Base-by-base conservation (phyloP, 768 basidiomycete genomes). In the Suillus clintonianus region DNA sequence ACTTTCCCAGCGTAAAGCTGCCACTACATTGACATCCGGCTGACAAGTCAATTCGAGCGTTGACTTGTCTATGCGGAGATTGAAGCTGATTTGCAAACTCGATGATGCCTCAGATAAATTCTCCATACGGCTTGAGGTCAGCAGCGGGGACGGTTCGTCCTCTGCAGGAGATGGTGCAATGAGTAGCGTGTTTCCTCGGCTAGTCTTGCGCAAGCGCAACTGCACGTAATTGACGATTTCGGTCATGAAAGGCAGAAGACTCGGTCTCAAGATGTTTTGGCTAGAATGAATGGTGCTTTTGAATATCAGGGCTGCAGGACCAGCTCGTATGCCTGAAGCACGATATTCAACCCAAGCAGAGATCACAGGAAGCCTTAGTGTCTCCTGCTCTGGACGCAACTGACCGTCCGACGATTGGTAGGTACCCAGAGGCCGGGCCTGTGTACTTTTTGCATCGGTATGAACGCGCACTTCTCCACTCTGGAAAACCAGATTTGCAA, bases 21-120 rank as follows among this genome's bases (percentile, higher is more conserved):
- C 94, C 47, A 90, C 83, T n/a, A 97, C 96, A 66, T 96, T 94
- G 59, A 95, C 93, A 70, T 95, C 94, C 0, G 94, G 94, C 64
- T 89, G 87, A 68, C 97, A 98, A 1, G 91, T 93, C 32, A 99
- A 78, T 63, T 91, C 88, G 57, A 99, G 82, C 61, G 84, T 88
- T 0, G 97, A 98, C 70, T 89, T 85, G 71, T 98, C 95, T 67
- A 99, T 97, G 34, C 93, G 91, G 39, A 99, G 82, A 68, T 93
- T 94, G 77, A 97, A 86, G 64, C 86, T 91, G 68, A 97, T 86
- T 61, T 88, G 88, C 72, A 94, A 80, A 64, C 84, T 82, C 22
- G 83, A 80, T 22, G 78, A 61, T 19, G 74, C 61, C 45, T 76
- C 65, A 34, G 69, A 62, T 36, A 70, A 62, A 24, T 67, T 65